Evolutionary conservation across 2,329 filamentous ascomycete genomes (phyloP).

Genomic region (Stachybotrys elegans): DNA sequence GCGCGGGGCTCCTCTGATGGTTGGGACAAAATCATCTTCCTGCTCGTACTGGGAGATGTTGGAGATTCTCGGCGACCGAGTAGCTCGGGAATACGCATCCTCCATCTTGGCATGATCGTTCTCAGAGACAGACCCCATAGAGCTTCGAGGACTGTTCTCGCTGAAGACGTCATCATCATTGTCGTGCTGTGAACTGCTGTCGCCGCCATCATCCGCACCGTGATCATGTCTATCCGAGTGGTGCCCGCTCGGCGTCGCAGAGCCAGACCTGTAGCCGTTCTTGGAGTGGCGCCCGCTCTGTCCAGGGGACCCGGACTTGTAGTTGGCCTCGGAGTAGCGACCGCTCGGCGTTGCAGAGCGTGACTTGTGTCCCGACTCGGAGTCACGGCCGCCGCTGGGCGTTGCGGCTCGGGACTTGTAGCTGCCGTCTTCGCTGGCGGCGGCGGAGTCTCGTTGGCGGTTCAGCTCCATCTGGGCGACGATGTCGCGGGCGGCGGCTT

Average conservation of each 20-base stretch:
- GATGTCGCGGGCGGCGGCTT: slow-evolving; percentile 46
- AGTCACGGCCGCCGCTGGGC: background rate
- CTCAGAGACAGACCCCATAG: slow-evolving; percentile 45
- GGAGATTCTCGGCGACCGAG: slow-evolving; percentile 39
- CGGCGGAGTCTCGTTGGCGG: slow-evolving; percentile 12
- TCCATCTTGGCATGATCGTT: slow-evolving; percentile 27
- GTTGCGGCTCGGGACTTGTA: slow-evolving; percentile 17
- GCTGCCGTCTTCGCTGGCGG: slow-evolving; percentile 14
- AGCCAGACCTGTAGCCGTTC: background rate
- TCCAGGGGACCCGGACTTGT: slow-evolving; percentile 1
- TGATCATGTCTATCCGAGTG: slow-evolving; percentile 16
- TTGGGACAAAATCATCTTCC: slow-evolving; percentile 44
- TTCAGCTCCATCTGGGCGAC: slow-evolving; percentile 41
- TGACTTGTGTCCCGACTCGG: background rate
- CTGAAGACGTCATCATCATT: slow-evolving; percentile 55
- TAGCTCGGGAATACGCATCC: slow-evolving; percentile 22
- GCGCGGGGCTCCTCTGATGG: slow-evolving; percentile 54
- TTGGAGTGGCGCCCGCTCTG: no score
- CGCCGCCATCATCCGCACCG: slow-evolving; percentile 24
- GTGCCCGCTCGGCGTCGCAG: slow-evolving; percentile 12
- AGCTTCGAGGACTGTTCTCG: slow-evolving; percentile 52
- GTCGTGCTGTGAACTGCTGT: slow-evolving; percentile 47
- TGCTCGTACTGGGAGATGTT: slow-evolving; percentile 44
- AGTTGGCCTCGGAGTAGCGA: no score
- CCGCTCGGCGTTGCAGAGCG: background rate